Evolutionary conservation across 768 basidiomycete species (phyloP), one percentile per base, ranked within the genome.

Genomic region (Lyophyllum atratum): DNA sequence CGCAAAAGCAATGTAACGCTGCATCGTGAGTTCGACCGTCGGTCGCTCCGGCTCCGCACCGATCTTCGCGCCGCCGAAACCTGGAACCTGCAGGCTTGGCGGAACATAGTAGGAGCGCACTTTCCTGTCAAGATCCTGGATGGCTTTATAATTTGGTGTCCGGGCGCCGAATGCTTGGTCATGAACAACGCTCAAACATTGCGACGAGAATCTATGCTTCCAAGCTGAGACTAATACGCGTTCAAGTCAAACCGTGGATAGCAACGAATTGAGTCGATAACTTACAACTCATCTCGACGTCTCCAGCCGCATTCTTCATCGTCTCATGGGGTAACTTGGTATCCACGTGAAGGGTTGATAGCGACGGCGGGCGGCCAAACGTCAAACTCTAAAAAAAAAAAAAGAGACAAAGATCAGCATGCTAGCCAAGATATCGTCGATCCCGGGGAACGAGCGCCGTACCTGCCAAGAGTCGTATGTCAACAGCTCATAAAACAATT

Each of bases 391-490:
- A 62, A 31, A 52, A 33, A 58, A 7, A 53, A 58, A 47, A 61
- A 33, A 19, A 15, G 28, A 58, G 57, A 21, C 31, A n/a, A 54
- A 25, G 4, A 21, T 24, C 44, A 55, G 48, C 39, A 12, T 12
- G 25, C 15, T 26, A 19, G 26, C 47, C 39, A 28, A 33, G 26
- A 52, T 44, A 39, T 28, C 29, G 24, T 45, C 44, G 17, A 52
- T 58, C n/a, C 31, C 34, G 49, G 40, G 25, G 24, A 19, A 46
- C 43, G 54, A 52, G 47, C 8, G 50, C 59, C 76, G 53, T 63
- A 86, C 87, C 83, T 87, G 85, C 84, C 84, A 86, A 2, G 84
- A 84, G 64, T 88, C 86, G 60, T 87, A 87, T 8, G 84, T 84
- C 61, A 84, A 76, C 46, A 87, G 71, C 63, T 89, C 87, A 72